Evolutionary conservation across 345 rosid genomes (phyloP).

Genomic region (Eucalyptus curtisii): DNA sequence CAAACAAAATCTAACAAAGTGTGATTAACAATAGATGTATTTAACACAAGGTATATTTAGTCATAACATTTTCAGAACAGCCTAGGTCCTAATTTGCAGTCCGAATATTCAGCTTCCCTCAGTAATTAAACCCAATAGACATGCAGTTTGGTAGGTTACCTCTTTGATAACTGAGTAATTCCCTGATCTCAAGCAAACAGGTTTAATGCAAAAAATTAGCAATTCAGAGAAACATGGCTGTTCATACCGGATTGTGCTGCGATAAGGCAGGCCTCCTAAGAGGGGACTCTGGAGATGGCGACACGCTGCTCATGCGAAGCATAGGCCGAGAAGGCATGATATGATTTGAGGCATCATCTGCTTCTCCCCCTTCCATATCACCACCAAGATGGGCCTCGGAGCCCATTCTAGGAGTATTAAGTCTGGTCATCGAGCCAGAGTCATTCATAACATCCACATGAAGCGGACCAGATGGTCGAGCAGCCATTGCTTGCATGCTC

Average conservation of each 20-base stretch:
- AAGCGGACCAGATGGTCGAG: slow-evolving; percentile 46
- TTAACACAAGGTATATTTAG: neutral
- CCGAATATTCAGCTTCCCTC: neutral
- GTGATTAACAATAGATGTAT: neutral
- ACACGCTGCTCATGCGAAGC: slow-evolving; percentile 64
- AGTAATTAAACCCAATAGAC: neutral
- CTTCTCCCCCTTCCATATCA: slow-evolving; percentile 64
- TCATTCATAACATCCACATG: slow-evolving; percentile 68
- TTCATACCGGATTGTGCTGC: slow-evolving; percentile 48
- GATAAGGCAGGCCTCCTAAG: slow-evolving; percentile 51
- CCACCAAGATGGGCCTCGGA: slow-evolving; percentile 46
- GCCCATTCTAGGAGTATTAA: slow-evolving; percentile 40
- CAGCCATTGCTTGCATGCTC: slow-evolving; percentile 27
- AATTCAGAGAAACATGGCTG: neutral
- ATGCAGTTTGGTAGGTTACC: neutral
- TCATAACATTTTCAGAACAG: neutral
- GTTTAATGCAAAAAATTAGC: neutral
- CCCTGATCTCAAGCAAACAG: neutral
- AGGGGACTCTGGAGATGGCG: slow-evolving; percentile 85
- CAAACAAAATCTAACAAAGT: neutral
- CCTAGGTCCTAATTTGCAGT: neutral
- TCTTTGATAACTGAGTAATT: neutral
- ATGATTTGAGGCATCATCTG: slow-evolving; percentile 50
- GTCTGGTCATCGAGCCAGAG: slow-evolving; percentile 46
- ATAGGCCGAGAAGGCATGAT: slow-evolving; percentile 38